Percentiles rank a stretch among this genome's conserved stretches.
phyloP scores from a whole-genome alignment of 257 asterid genomes.

The Misopates orontium region DNA sequence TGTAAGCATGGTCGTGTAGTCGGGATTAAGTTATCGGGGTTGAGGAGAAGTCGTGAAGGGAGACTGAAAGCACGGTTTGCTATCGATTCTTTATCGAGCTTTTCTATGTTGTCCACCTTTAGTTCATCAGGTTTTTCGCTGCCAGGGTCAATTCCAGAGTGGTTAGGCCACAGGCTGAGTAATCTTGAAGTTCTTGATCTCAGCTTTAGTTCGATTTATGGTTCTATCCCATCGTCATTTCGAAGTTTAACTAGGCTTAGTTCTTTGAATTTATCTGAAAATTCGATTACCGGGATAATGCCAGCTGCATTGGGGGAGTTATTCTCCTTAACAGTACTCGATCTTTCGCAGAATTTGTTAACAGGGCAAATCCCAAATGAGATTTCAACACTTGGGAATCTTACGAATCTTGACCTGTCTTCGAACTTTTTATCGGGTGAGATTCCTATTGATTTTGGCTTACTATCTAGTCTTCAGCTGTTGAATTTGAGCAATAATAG shows the following conservation, averaged over 20 bases:
- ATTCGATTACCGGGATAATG: conserved; percentile 56
- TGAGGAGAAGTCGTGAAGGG: conserved; percentile 46
- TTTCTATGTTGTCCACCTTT: conserved; percentile 40
- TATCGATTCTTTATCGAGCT: conserved; percentile 51
- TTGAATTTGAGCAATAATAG: conserved; percentile 57
- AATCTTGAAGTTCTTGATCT: conserved; percentile 68
- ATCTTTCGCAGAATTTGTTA: conserved; percentile 55
- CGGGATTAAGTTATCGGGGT: conserved; percentile 46
- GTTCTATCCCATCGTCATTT: conserved; percentile 59
- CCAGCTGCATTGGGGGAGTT: conserved; percentile 57
- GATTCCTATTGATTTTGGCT: conserved; percentile 49
- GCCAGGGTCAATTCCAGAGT: conserved; percentile 59
- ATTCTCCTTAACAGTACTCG: conserved; percentile 39
- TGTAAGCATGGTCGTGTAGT: conserved; percentile 51
- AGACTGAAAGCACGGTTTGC: conserved; percentile 44
- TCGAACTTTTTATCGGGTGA: conserved; percentile 52
- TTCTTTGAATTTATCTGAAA: conserved; percentile 43
- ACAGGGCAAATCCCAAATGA: conserved; percentile 61
- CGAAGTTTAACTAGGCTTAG: conserved; percentile 44
- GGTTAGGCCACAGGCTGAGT: conserved; percentile 52
- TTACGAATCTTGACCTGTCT: conserved; percentile 57
- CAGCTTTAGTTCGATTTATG: conserved; percentile 58
- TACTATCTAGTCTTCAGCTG: conserved; percentile 38
- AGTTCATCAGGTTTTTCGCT: conserved; percentile 65
- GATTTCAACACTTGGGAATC: conserved; percentile 50